Conservation (phyloP, 208 protist genomes). For the Acanthamoeba sp. region DNA sequence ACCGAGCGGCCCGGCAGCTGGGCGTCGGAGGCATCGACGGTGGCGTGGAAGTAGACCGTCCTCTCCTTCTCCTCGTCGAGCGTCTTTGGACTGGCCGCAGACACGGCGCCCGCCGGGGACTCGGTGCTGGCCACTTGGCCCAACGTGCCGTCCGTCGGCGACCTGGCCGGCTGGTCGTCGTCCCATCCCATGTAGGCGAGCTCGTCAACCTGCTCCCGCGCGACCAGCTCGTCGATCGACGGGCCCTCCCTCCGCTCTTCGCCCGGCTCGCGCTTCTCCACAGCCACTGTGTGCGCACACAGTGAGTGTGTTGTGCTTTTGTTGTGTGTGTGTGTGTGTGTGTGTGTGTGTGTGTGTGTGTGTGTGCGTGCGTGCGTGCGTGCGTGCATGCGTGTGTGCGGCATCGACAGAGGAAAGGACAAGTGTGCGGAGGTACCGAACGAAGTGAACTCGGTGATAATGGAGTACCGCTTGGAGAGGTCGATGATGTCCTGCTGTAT, state of each 20-base stretch:
- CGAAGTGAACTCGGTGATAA: conserved; percentile 82
- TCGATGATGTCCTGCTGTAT: conserved; percentile 79
- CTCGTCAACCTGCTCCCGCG: not conserved
- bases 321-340: no score
- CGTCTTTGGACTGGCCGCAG: no score
- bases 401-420: not conserved
- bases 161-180: no score
- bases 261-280: conserved; percentile 47
- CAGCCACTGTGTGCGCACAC: not conserved
- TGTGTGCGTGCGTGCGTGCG: no score
- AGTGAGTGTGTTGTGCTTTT: no score
- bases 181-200: conserved; percentile 56
- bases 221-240: conserved; percentile 56
- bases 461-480: conserved; percentile 76
- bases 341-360: no score
- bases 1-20: not conserved
- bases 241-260: not conserved
- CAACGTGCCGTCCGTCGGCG: no score
- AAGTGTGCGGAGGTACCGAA: conserved; percentile 76
- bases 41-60: conserved; percentile 1
- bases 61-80: conserved; percentile 2
- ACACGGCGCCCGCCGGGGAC: no score
- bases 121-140: no score
- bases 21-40: not conserved
- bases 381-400: not conserved